A percentile compares a stretch with the other conserved stretches of the same genome.
Conservation (phyloP, 805 yeast genomes). For the Wickerhamiella nectarea region DNA sequence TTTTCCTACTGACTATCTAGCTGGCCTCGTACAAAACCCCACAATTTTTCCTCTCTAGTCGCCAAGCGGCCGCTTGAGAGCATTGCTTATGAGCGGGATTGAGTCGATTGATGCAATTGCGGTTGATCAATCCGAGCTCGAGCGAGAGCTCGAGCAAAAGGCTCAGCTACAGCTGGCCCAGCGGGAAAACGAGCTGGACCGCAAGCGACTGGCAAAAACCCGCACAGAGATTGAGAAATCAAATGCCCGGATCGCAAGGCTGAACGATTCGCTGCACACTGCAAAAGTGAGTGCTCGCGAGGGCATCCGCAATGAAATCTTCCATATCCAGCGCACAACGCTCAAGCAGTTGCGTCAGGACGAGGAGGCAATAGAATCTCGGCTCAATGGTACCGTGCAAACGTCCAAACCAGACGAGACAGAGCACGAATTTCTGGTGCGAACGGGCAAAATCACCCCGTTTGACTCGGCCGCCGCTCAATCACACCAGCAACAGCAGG, state of each 20-base stretch:
- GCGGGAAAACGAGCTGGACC: conserved; percentile 61
- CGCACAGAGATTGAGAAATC: conserved; percentile 34
- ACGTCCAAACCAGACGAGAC: conserved; percentile 50
- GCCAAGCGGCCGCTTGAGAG: background rate
- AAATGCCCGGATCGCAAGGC: conserved; percentile 31
- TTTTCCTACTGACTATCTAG: too few species aligned
- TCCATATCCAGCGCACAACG: conserved; percentile 36
- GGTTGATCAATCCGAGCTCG: conserved; percentile 72
- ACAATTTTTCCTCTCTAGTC: too few species aligned
- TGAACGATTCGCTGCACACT: conserved; percentile 36
- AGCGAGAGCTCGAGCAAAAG: conserved; percentile 45
- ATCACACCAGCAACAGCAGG: conserved; percentile 13
- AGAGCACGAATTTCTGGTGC: conserved; percentile 61
- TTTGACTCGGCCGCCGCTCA: conserved; percentile 55
- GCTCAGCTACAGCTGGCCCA: conserved; percentile 45
- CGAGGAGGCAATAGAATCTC: conserved; percentile 43
- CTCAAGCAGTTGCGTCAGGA: conserved; percentile 44
- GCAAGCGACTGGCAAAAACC: conserved; percentile 60
- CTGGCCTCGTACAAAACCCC: too few species aligned
- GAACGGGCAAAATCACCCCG: conserved; percentile 90
- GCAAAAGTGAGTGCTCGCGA: conserved; percentile 55
- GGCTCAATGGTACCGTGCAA: conserved; percentile 28
- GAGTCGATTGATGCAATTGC: conserved; percentile 31
- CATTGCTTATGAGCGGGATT: background rate
- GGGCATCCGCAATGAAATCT: conserved; percentile 40